These are phyloP conservation scores for Fusarium coffeatum DNA, from an alignment of 2,329 filamentous ascomycete genomes.

Conservation along the genomic window DNA sequence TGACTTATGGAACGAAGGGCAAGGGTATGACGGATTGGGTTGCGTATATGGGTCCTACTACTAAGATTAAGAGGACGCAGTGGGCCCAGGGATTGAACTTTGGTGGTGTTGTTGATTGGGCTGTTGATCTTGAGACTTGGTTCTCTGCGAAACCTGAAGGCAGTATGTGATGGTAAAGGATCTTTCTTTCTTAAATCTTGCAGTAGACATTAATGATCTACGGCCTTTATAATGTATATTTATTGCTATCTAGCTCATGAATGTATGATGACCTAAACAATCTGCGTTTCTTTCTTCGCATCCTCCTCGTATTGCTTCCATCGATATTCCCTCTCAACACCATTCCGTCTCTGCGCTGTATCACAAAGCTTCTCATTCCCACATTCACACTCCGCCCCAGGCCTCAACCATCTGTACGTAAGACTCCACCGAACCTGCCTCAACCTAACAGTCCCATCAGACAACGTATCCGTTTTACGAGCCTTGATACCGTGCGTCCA, in stretches of 20 bases:
- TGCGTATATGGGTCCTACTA: constrained; percentile 46
- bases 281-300: constrained; percentile 20
- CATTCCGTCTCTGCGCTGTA: constrained; percentile 59
- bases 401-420: constrained; percentile 65
- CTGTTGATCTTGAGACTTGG: constrained; percentile 46
- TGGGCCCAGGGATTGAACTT: constrained; percentile 45
- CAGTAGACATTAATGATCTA: constrained; percentile 5
- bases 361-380: constrained; percentile 63
- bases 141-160: constrained; percentile 34
- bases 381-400: constrained; percentile 61
- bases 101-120: constrained; percentile 49
- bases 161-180: neutral
- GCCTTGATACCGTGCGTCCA: constrained; percentile 68
- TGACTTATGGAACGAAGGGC: constrained; percentile 38
- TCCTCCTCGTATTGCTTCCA: constrained; percentile 55
- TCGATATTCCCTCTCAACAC: constrained; percentile 63
- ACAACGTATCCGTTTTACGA: constrained; percentile 62
- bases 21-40: constrained; percentile 47
- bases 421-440: constrained; percentile 64
- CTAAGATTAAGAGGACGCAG: constrained; percentile 38
- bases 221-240: neutral
- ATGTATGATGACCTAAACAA: constrained; percentile 6
- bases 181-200: constrained; percentile 15
- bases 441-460: constrained; percentile 58
- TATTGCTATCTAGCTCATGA: constrained; percentile 13